Evolutionary conservation across 768 basidiomycete species (phyloP).

Genomic region (Mycena rosella): DNA sequence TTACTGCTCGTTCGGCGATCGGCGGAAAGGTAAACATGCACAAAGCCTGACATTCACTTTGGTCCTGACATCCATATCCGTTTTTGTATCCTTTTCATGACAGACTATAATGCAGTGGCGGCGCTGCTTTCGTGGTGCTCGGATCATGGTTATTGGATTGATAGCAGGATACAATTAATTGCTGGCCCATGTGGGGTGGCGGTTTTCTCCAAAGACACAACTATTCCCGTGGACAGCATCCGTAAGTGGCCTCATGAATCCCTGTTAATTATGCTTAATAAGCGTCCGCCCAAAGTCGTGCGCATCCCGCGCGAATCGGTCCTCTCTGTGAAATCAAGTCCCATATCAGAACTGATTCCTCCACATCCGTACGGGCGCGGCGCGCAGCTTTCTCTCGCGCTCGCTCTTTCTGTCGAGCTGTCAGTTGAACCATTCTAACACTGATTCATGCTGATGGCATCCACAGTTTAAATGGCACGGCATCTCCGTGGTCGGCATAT

Average conservation of each 20-base stretch:
- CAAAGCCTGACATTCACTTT: too few species aligned
- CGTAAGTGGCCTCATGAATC: conserved; percentile 47
- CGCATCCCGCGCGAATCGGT: conserved; percentile 73
- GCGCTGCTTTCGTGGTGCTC: conserved; percentile 64
- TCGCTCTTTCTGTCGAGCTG: conserved; percentile 78
- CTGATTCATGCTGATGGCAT: conserved; percentile 16
- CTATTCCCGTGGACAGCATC: conserved; percentile 51
- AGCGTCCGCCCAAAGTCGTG: conserved; percentile 60
- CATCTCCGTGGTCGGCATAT: conserved; percentile 75
- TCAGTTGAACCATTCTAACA: conserved; percentile 50
- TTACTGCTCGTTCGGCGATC: too few species aligned
- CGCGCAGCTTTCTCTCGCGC: conserved; percentile 70
- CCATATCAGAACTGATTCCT: conserved; percentile 58
- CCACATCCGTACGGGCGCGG: conserved; percentile 65
- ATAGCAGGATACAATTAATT: conserved; percentile 56
- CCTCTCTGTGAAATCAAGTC: conserved; percentile 71
- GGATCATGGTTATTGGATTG: conserved; percentile 59
- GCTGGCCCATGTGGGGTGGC: conserved; percentile 46
- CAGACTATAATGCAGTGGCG: conserved; percentile 34
- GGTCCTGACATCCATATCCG: conserved; percentile 8
- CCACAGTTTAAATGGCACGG: conserved; percentile 59
- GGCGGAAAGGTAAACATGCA: too few species aligned
- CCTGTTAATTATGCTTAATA: conserved; percentile 18
- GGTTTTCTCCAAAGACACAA: conserved; percentile 50
- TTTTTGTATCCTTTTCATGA: conserved; percentile 26